Evolutionary conservation across 495 filamentous ascomycete species (phyloP).

Genomic region (Talaromyces liani): DNA sequence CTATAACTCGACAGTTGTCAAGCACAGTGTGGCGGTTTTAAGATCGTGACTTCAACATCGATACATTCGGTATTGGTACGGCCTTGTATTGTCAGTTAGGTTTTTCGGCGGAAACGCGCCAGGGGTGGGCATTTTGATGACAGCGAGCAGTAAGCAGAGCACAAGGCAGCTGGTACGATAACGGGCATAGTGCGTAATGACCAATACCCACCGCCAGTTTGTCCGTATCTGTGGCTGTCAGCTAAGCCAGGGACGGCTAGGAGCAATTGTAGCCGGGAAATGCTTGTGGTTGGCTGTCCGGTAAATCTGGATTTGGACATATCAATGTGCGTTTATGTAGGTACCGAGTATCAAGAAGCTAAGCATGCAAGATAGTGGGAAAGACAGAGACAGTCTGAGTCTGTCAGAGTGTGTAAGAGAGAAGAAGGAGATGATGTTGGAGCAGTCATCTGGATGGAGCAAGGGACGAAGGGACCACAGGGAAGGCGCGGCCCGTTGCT

Average conservation of each 20-base stretch:
- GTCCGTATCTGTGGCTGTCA: constrained; percentile 1
- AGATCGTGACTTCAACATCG: neutral
- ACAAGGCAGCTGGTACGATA: neutral
- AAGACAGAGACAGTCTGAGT: neutral
- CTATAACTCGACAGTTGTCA: constrained; percentile 1
- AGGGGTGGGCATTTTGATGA: neutral
- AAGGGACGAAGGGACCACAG: neutral
- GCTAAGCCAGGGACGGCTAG: constrained; percentile 7
- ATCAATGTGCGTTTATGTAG: neutral
- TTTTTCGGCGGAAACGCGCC: neutral
- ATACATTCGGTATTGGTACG: neutral
- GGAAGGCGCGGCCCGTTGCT: constrained; percentile 1
- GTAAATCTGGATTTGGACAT: neutral
- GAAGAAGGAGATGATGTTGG: neutral
- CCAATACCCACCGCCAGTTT: constrained; percentile 8
- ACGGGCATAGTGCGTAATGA: neutral
- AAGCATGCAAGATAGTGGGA: neutral
- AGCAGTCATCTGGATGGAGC: neutral
- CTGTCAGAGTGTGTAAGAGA: neutral
- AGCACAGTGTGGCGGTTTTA: neutral
- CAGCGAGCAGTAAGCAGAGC: neutral
- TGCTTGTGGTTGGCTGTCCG: neutral
- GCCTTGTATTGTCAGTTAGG: neutral
- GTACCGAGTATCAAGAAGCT: neutral
- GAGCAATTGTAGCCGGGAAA: neutral